Evolutionary conservation across 495 filamentous ascomycete genomes (phyloP).

Genomic region (Rostrohypoxylon terebratum): DNA sequence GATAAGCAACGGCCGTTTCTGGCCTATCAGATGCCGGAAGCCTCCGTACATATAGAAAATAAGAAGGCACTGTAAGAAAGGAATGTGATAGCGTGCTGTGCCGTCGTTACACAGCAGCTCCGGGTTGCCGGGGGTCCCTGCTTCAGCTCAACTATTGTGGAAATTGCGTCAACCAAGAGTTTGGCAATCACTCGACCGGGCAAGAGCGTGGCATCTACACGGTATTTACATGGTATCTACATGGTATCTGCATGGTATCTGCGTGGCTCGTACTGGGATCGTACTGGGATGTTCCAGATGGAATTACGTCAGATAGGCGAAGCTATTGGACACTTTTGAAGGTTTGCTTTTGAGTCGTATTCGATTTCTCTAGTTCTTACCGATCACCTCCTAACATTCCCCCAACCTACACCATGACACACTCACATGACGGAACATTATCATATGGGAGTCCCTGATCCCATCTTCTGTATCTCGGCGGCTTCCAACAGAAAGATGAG

Average conservation of each 20-base stretch:
- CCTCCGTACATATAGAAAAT: neutral
- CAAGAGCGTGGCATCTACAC: neutral
- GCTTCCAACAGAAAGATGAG: neutral
- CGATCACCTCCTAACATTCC: neutral
- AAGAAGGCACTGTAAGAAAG: neutral
- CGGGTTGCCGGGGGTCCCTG: neutral
- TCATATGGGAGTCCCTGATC: neutral
- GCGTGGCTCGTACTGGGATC: neutral
- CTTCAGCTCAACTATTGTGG: neutral
- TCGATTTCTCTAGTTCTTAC: conserved; percentile 7
- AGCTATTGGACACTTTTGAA: neutral
- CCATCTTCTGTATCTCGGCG: no score
- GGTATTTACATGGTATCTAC: neutral
- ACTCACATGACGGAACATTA: conserved; percentile 4
- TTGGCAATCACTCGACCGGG: neutral
- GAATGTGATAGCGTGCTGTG: neutral
- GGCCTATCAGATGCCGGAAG: neutral
- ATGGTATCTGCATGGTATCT: neutral
- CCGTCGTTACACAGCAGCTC: conserved; percentile 1
- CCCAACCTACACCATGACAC: neutral
- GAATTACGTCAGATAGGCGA: conserved; percentile 4
- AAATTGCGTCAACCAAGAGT: neutral
- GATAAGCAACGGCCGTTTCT: neutral
- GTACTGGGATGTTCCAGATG: neutral
- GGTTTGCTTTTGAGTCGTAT: conserved; percentile 1